phyloP scores from a whole-genome alignment of 495 filamentous ascomycete genomes.

The Cercophora newfieldiana region DNA sequence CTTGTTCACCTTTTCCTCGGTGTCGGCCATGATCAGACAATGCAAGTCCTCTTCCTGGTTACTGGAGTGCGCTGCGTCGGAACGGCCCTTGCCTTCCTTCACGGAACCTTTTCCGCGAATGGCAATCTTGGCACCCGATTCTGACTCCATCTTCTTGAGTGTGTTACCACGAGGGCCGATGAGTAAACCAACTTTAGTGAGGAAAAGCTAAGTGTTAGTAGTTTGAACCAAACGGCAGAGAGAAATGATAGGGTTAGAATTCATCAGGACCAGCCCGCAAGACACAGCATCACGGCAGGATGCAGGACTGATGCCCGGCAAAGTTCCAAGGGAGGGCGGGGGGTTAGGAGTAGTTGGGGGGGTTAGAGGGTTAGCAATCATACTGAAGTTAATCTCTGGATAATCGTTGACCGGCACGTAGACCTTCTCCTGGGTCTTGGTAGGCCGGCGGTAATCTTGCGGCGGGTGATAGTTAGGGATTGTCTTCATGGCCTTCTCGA shows the following conservation, averaged over 20 bases:
- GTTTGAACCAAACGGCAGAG: constrained; percentile 43
- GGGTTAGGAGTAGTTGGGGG: constrained; percentile 61
- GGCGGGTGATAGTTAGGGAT: constrained; percentile 98
- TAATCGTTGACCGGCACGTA: constrained; percentile 99
- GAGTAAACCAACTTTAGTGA: constrained; percentile 98
- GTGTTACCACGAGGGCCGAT: constrained; percentile 99
- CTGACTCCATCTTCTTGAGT: constrained; percentile 97
- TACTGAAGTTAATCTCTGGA: constrained; percentile 99
- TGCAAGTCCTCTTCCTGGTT: constrained; percentile 99
- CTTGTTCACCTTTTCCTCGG: constrained; percentile 97
- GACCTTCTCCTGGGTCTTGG: constrained; percentile 99
- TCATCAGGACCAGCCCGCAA: constrained; percentile 32
- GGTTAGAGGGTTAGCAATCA: constrained; percentile 99
- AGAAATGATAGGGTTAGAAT: constrained; percentile 43
- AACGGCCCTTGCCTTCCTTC: constrained; percentile 98
- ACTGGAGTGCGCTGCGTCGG: constrained; percentile 96
- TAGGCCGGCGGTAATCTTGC: constrained; percentile 93
- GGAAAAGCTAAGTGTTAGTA: constrained; percentile 89
- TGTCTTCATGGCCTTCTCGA: constrained; percentile 97
- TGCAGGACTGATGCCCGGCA: constrained; percentile 37
- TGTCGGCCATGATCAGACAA: constrained; percentile 98
- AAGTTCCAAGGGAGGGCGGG: constrained; percentile 30
- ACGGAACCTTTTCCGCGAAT: constrained; percentile 99
- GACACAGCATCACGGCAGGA: constrained; percentile 30
- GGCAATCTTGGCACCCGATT: constrained; percentile 96